Percentiles rank a stretch among this genome's conserved stretches.
Conservation (phyloP, 495 filamentous ascomycete species). For the Aspergillus panamensis region DNA sequence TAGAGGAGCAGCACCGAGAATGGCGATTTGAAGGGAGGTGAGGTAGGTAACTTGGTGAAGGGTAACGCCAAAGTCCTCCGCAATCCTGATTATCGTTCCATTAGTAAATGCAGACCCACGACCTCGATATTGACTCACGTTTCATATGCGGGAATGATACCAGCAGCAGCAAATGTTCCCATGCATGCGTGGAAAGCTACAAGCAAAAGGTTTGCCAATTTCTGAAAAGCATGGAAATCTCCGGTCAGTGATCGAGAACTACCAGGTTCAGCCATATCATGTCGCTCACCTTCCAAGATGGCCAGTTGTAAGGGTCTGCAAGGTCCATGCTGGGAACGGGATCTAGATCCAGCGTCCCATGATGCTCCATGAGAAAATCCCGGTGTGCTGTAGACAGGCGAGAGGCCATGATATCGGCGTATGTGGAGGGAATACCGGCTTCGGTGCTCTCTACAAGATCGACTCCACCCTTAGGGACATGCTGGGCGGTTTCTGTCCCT, state of each 20-base stretch:
- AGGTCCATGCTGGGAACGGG: conserved; percentile 48
- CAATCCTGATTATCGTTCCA: conserved; percentile 27
- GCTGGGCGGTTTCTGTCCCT: conserved; percentile 10
- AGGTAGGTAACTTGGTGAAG: conserved; percentile 50
- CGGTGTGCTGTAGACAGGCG: conserved; percentile 39
- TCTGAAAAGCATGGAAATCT: conserved; percentile 30
- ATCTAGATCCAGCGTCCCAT: conserved; percentile 53
- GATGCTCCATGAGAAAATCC: conserved; percentile 50
- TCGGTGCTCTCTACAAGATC: conserved; percentile 36
- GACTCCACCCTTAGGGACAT: conserved; percentile 27
- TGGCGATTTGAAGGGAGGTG: conserved; percentile 49
- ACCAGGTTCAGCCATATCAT: neutral
- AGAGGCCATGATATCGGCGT: conserved; percentile 31
- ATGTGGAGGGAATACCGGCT: conserved; percentile 25
- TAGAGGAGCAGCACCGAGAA: conserved; percentile 49
- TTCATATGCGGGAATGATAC: conserved; percentile 52
- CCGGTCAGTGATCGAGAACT: neutral
- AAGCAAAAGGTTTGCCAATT: conserved; percentile 50
- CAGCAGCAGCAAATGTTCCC: conserved; percentile 51
- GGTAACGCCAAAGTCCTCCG: conserved; percentile 42
- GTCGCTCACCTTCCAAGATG: conserved; percentile 49
- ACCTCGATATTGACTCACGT: neutral
- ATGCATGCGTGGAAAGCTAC: conserved; percentile 57
- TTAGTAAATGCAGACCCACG: neutral
- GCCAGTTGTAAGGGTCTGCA: conserved; percentile 57